Base-by-base conservation (phyloP, 1,284 basidiomycete genomes). In the Fistulinella cinereoalba region DNA sequence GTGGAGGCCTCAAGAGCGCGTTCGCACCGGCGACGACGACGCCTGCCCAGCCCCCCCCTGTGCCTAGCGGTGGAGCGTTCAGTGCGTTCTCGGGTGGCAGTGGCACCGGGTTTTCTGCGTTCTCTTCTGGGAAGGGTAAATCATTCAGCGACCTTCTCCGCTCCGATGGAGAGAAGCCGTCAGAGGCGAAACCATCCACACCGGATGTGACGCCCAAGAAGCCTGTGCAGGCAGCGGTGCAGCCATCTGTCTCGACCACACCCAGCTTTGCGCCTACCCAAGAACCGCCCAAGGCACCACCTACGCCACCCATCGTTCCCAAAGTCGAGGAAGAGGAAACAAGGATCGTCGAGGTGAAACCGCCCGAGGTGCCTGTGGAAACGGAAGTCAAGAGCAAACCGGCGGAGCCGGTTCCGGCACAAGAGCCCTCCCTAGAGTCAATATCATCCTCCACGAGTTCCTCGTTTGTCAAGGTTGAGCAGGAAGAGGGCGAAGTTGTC, bases 141-240 rank as follows among this genome's bases (percentile, higher is more conserved):
- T 68, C 72, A 7, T 76, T 77, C 44, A 58, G 61, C 12, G 74
- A 75, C 15, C 50, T 77, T 42, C 56, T 76, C 9, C 58, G 64
- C 31, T 57, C 57, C 19, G 54, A 55, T 11, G 62, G 58, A 16
- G 62, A 64, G 34, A 55, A 50, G n/a, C 22, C 45, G 12, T 25
- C 37, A 1, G 29, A n/a, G n/a, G n/a, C n/a, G n/a, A n/a, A 15
- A n/a, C 6, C 19, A 18, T 45, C 37, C 15, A 10, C 41, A 12
- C 38, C 52, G 18, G 57, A 58, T 15, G 39, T 28, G 10, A 57
- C 47, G 1, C 47, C 59, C 24, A 37, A 46, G 23, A 47, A 61
- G 27, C 38, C 37, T 18, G 13, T 18, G 10, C 44, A 41, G n/a
- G 31, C 15, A 3, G 25, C 25, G 3, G 23, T 23, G 13, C 44